Percentiles rank a stretch among this genome's conserved stretches.
Conservation (phyloP, 768 basidiomycete species). For the Pholiota conissans region DNA sequence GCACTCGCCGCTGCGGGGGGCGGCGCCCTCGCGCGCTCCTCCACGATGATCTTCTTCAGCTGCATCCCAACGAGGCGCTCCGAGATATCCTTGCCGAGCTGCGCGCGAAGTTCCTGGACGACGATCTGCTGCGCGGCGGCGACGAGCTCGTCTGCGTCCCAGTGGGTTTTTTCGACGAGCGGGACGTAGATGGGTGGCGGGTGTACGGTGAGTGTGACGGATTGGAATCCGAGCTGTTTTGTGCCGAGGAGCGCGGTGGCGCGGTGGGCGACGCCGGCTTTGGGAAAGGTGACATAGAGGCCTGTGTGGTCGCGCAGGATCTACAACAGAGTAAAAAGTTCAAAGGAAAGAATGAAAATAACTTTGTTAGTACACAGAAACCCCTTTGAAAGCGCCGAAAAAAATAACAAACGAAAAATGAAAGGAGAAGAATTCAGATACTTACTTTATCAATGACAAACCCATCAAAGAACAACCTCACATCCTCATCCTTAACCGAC, state of each 20-base stretch:
- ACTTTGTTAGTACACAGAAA: not conserved
- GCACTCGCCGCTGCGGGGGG: too few relatives aligned
- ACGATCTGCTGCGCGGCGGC: conserved; percentile 57
- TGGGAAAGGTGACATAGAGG: conserved; percentile 82
- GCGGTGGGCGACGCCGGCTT: conserved; percentile 59
- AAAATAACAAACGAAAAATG: conserved; percentile 1
- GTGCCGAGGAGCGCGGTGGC: conserved; percentile 65
- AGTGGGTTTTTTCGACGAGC: conserved; percentile 42
- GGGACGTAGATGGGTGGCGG: conserved; percentile 37
- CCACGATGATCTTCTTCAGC: conserved; percentile 50
- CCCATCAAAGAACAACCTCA: conserved; percentile 64
- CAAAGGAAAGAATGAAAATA: not conserved
- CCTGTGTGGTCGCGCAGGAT: conserved; percentile 69
- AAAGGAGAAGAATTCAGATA: conserved; percentile 11
- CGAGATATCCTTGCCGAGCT: conserved; percentile 65
- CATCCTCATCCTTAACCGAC: conserved; percentile 63
- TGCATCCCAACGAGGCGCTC: conserved; percentile 59
- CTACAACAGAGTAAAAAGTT: conserved; percentile 32
- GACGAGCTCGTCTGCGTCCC: conserved; percentile 54
- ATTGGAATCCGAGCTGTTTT: conserved; percentile 57
- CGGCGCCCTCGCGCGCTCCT: conserved; percentile 47
- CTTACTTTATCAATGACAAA: conserved; percentile 76
- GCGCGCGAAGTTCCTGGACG: conserved; percentile 49
- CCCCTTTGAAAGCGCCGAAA: too few relatives aligned
- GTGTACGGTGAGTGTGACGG: conserved; percentile 56